Conservation (phyloP, 1,284 basidiomycete species). For the Melampsora abietis-canadensis region DNA sequence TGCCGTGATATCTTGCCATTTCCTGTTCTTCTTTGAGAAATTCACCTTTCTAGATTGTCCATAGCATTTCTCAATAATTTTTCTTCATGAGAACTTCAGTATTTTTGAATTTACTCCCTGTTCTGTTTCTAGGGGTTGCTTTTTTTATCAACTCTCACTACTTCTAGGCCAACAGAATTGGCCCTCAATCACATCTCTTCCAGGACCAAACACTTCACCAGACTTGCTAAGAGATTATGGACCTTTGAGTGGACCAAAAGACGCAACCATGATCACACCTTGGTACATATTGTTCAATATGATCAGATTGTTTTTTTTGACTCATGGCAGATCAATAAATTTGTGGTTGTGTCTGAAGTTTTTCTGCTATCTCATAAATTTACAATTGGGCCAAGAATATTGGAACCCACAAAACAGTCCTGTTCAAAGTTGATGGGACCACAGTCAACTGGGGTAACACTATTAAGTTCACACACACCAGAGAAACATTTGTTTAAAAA, state of each 20-base stretch:
- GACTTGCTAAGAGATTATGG: neutral
- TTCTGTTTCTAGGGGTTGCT: neutral
- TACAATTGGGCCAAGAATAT: neutral
- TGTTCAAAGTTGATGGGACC: neutral
- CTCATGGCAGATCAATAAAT: no score
- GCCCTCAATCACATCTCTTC: neutral
- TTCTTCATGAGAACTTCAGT: no score
- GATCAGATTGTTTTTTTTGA: neutral
- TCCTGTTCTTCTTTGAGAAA: no score
- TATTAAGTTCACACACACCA: neutral
- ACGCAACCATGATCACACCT: neutral
- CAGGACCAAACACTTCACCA: neutral
- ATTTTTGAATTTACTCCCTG: no score
- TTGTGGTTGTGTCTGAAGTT: neutral
- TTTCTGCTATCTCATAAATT: neutral
- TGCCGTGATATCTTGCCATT: no score
- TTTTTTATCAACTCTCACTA: neutral
- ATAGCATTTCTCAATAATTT: no score
- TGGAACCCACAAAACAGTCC: neutral
- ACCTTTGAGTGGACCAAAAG: slow-evolving; percentile 6
- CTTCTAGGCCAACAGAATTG: neutral
- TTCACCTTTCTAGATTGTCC: no score
- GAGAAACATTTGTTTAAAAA: neutral
- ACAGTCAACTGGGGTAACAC: neutral
- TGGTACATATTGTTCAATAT: neutral